Conservation (phyloP, 306 rosid species). For the Erythrophleum fordii region DNA sequence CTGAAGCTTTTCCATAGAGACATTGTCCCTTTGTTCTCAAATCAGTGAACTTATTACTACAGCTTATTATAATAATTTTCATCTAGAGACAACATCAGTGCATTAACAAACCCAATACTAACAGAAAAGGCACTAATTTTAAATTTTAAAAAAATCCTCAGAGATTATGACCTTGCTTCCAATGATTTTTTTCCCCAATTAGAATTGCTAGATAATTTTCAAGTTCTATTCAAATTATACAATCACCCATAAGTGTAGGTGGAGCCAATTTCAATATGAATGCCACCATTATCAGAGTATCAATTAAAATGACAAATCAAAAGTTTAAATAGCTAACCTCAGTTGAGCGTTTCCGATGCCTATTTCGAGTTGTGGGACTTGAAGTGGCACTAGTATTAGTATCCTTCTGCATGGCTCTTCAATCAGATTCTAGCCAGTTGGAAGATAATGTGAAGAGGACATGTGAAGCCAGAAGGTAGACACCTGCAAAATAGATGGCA, state of each 20-base stretch:
- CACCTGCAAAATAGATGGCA: conserved; percentile 56
- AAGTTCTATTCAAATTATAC: conserved; percentile 33
- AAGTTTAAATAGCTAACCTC: conserved; percentile 59
- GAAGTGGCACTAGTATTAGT: conserved; percentile 42
- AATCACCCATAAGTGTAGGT: conserved; percentile 6
- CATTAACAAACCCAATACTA: conserved; percentile 8
- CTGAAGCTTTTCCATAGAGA: conserved; percentile 18
- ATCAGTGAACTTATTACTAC: not conserved
- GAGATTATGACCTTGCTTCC: not conserved
- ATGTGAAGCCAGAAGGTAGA: conserved; percentile 36
- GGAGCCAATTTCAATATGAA: conserved; percentile 35
- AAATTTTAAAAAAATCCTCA: not conserved
- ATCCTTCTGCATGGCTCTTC: conserved; percentile 70
- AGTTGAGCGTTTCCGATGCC: conserved; percentile 81
- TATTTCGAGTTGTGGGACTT: conserved; percentile 49
- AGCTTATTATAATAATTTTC: not conserved
- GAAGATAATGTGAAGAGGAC: conserved; percentile 39
- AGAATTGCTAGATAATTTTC: not conserved
- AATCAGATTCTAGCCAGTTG: conserved; percentile 39
- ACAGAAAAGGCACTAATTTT: not conserved
- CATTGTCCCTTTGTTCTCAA: not conserved
- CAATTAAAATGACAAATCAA: conserved; percentile 2
- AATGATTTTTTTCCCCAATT: conserved; percentile 19
- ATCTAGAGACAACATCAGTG: not conserved
- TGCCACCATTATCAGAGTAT: not conserved